Base-by-base conservation (phyloP, 768 basidiomycete genomes). In the Lentinula edodes region DNA sequence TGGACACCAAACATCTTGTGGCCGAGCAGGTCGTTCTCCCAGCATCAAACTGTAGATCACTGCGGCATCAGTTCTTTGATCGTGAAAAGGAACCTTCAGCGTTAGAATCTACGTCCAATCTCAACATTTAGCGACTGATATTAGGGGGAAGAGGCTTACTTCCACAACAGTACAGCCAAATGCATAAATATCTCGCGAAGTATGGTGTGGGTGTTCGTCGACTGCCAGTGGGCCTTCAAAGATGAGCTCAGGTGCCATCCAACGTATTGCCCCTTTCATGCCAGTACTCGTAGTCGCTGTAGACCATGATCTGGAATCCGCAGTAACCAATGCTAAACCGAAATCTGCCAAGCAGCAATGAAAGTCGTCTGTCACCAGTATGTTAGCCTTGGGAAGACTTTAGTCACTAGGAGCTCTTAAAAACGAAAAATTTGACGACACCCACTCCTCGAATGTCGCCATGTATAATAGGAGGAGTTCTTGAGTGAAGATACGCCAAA, bases 211-310 rank as follows among this genome's bases (percentile, higher is more conserved):
- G 28, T 12, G 16, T 18, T 34, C n/a, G 1, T 42, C 5, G 16
- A 32, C 3, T 8, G n/a, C n/a, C n/a, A n/a, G n/a, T n/a, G 8
- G 20, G 18, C 20, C n/a, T 18, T 5, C 9, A 13, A 42, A 64
- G 60, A 70, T n/a, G 1, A 67, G 10, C 58, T 72, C 72, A 5
- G 70, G 72, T 13, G 72, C 70, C 57, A 64, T 61, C 71, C 72
- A 71, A 2, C 69, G 62, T 6, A 61, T 18, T n/a, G 54, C 16
- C 18, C 62, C 57, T 9, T 51, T 43, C n/a, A 39, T 1, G 8
- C 6, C 20, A 50, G 62, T 45, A 1, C 38, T 18, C 15, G 58
- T 38, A 2, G 58, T 50, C 6, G n/a, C 61, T 41, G 15, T 60
- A 23, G 28, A 58, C 62, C 35, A 43, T 34, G 18, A 61, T 16